These are phyloP conservation scores for Ambrosiella xylebori DNA, from an alignment of 2,329 filamentous ascomycete species.

Conservation along the genomic window DNA sequence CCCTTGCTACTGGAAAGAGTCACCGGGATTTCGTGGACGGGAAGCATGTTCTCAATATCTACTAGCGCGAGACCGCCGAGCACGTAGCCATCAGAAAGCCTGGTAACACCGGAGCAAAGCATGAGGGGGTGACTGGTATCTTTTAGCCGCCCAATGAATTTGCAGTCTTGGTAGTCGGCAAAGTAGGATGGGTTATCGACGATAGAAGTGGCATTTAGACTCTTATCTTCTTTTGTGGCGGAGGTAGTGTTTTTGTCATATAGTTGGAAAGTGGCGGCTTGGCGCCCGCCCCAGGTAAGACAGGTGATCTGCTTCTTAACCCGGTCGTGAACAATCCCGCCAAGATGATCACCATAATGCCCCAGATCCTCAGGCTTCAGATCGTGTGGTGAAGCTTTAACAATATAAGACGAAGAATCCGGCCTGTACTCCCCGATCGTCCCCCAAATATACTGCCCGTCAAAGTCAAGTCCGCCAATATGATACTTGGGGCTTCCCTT, in stretches of 20 bases:
- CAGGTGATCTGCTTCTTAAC: conserved; percentile 21
- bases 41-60: conserved; percentile 26
- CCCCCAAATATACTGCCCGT: conserved; percentile 30
- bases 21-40: conserved; percentile 29
- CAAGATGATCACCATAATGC: conserved; percentile 26
- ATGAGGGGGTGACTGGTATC: conserved; percentile 25
- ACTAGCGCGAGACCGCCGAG: conserved; percentile 32
- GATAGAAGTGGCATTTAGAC: conserved; percentile 12
- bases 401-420: conserved; percentile 27
- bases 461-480: conserved; percentile 31
- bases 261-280: conserved; percentile 23
- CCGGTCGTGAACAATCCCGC: conserved; percentile 28
- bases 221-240: background rate
- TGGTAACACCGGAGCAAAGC: conserved; percentile 30
- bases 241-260: background rate
- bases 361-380: conserved; percentile 22
- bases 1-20: conserved; percentile 24
- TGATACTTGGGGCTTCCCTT: conserved; percentile 26
- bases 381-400: conserved; percentile 22
- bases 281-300: conserved; percentile 30
- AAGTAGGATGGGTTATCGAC: conserved; percentile 26
- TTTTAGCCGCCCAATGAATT: conserved; percentile 27
- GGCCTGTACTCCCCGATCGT: conserved; percentile 30
- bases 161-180: conserved; percentile 35
- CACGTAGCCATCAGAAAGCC: conserved; percentile 16